A percentile compares a stretch with the other conserved stretches of the same genome.
Evolutionary conservation across 2,329 filamentous ascomycete genomes (phyloP).

Genomic region (Colletotrichum spinosum): DNA sequence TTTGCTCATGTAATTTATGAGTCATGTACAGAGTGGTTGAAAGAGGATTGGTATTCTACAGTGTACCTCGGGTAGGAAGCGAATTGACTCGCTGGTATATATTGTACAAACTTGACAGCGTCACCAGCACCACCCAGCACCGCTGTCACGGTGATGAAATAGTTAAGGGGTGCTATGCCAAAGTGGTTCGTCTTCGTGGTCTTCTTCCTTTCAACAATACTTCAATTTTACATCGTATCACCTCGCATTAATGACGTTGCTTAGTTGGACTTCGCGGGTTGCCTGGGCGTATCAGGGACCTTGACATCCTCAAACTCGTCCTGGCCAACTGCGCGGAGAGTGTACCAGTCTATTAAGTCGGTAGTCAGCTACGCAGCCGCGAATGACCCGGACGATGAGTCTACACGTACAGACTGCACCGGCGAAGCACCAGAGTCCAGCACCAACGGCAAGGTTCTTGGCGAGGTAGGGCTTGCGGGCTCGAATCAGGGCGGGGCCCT

Average conservation of each 20-base stretch:
- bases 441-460: constrained; percentile 86
- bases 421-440: constrained; percentile 80
- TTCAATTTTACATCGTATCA: constrained; percentile 5
- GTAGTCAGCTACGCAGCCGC: constrained; percentile 3
- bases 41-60: constrained; percentile 28
- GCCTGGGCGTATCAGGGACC: constrained; percentile 79
- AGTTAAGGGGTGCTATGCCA: too few species aligned
- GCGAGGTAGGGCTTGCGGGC: constrained; percentile 92
- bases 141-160: too few species aligned
- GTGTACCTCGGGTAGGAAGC: constrained; percentile 17
- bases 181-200: not conserved
- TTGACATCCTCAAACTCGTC: constrained; percentile 97
- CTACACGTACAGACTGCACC: constrained; percentile 84
- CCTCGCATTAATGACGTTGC: not conserved
- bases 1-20: constrained; percentile 26
- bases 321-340: constrained; percentile 87
- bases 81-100: constrained; percentile 29
- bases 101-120: constrained; percentile 12
- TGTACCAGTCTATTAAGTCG: constrained; percentile 63
- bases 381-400: too few species aligned
- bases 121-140: too few species aligned
- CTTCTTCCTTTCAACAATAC: not conserved
- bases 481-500: constrained; percentile 89
- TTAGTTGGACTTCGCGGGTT: constrained; percentile 53
- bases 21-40: constrained; percentile 30